Conservation (phyloP, 345 rosid species). For the Schrenkiella parvula region DNA sequence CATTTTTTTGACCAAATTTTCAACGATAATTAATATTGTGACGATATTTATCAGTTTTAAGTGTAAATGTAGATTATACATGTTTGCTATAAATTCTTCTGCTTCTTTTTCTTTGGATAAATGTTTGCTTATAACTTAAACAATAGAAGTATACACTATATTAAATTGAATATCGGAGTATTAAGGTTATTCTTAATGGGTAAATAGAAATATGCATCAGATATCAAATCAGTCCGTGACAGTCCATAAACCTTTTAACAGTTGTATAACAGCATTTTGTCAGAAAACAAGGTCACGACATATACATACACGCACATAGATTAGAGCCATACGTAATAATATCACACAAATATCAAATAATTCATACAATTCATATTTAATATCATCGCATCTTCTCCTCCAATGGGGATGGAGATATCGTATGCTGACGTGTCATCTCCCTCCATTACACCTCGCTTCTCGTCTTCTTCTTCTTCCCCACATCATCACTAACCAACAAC, state of each 20-base stretch:
- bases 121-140: background rate
- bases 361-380: background rate
- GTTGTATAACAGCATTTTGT: constrained; percentile 37
- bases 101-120: background rate
- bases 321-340: constrained; percentile 23
- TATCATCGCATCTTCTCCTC: constrained; percentile 13
- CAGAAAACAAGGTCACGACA: constrained; percentile 36
- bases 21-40: background rate
- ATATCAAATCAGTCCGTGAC: constrained; percentile 34
- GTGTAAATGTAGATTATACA: background rate
- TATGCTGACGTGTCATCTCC: constrained; percentile 14
- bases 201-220: constrained; percentile 5
- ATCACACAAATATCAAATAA: constrained; percentile 10
- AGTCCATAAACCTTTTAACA: constrained; percentile 30
- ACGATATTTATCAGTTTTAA: background rate
- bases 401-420: constrained; percentile 4
- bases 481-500: constrained; percentile 11
- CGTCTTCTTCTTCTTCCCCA: constrained; percentile 1
- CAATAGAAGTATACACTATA: background rate
- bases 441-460: constrained; percentile 17
- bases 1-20: background rate
- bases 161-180: background rate
- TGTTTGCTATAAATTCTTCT: background rate
- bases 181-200: background rate
- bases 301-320: constrained; percentile 26